Base-by-base conservation (phyloP, 768 basidiomycete species). In the Xerocomus potaroensis region DNA sequence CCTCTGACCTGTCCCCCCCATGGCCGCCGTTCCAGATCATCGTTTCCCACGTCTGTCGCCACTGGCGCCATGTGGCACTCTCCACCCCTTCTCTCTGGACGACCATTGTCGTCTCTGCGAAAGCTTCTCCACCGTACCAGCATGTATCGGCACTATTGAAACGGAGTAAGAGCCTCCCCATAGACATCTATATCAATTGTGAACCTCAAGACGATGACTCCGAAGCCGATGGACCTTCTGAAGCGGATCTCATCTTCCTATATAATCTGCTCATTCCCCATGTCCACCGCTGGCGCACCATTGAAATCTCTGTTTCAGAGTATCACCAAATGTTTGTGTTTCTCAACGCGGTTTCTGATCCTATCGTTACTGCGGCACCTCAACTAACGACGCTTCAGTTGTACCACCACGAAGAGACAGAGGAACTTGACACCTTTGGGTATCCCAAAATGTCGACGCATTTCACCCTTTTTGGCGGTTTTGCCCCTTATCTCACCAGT, bases 21-120 rank as follows among this genome's bases (percentile, higher is more conserved):
- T 35, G 30, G 36, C 64, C 63, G 27, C 47, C 69, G 2, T 82
- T 81, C 58, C 73, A 76, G 52, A 65, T 81, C 23, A 66, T 80
- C 53, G 79, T 75, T 12, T 82, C 81, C 15, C 82, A 82, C 54
- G 75, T 83, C 9, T 84, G 82, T 60, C 65, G 56, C 21, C 77
- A 73, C 47, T 84, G 83, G 83, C 78, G 82, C 39, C 65, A 64
- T 29, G 53, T 73, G 2, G 75, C 80, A 3, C 45, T 84, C 23
- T 72, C 73, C 24, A 76, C 76, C 0, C 77, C 80, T 1, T 65
- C 68, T 8, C 69, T 85, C 15, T 86, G 83, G 83, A 76, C 76
- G 10, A 62, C 48, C 24, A 66, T 85, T 34, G 8, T 7, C 1
- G 43, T 64, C 16, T 12, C 19, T 18, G 34, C 39, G 4, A 33